phyloP scores from a whole-genome alignment of 2,329 filamentous ascomycete species.

The Rosellinia necatrix region DNA sequence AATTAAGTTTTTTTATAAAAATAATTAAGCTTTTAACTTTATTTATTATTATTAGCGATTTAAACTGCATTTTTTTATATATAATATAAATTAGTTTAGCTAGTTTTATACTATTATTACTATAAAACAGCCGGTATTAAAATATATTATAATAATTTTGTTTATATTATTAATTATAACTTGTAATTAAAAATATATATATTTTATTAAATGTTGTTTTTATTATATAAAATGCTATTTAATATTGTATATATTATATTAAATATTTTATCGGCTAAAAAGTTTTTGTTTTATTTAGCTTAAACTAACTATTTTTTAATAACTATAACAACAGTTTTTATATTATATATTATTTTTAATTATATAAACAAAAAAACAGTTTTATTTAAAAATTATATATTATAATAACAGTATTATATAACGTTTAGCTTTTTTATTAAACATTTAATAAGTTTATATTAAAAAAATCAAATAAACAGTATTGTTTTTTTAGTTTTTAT shows the following conservation, averaged over 20 bases:
- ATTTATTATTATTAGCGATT: not conserved
- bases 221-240: not conserved
- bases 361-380: not conserved
- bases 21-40: not conserved
- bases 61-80: not conserved
- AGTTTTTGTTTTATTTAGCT: not conserved
- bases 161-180: not conserved
- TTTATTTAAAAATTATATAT: not conserved
- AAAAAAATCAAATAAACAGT: not conserved
- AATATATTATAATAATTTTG: not conserved
- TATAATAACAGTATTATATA: not conserved
- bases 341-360: not conserved
- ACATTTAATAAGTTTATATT: not conserved
- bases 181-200: not conserved
- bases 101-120: not conserved
- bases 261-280: not conserved
- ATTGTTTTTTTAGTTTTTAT: not conserved
- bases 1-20: too few relatives aligned
- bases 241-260: not conserved
- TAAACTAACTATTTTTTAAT: not conserved
- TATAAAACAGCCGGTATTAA: not conserved
- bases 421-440: too few relatives aligned
- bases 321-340: not conserved
- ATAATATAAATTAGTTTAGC: not conserved
- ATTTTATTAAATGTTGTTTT: not conserved